Percentiles rank a stretch among this genome's conserved stretches.
These are phyloP conservation scores for Musa beccarii DNA, from an alignment of 176 grass and related monocot species.

Conservation along the genomic window DNA sequence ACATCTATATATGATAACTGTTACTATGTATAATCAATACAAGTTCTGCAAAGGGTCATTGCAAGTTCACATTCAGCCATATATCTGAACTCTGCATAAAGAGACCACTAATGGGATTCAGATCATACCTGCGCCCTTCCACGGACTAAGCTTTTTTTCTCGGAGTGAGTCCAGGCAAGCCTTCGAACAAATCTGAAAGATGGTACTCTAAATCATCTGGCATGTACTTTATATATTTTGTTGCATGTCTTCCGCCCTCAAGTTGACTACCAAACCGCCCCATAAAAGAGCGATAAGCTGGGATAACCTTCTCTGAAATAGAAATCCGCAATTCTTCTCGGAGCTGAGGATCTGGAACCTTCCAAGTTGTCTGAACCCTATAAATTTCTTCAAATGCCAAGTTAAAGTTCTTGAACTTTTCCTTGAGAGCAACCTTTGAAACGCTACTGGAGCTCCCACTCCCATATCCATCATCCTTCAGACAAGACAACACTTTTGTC, in stretches of 20 bases:
- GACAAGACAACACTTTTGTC: constrained; percentile 76
- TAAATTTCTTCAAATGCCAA: constrained; percentile 81
- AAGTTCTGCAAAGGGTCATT: constrained; percentile 3
- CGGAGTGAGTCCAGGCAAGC: constrained; percentile 47
- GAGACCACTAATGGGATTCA: neutral
- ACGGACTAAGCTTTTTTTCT: constrained; percentile 39
- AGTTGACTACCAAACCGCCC: constrained; percentile 70
- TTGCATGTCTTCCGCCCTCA: constrained; percentile 55
- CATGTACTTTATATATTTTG: constrained; percentile 72
- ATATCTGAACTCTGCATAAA: neutral
- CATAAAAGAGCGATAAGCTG: constrained; percentile 86
- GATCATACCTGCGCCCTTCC: neutral
- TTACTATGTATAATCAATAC: neutral
- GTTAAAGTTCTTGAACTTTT: constrained; percentile 94
- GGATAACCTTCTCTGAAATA: constrained; percentile 87
- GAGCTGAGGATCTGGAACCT: constrained; percentile 78
- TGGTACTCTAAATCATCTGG: constrained; percentile 82
- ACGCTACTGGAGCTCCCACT: constrained; percentile 49
- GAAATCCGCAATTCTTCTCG: constrained; percentile 94
- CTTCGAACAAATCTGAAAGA: constrained; percentile 80
- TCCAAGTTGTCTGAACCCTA: constrained; percentile 79
- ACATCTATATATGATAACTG: neutral
- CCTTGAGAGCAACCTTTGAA: constrained; percentile 71
- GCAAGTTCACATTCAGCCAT: constrained; percentile 6
- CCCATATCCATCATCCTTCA: constrained; percentile 72